phyloP scores from a whole-genome alignment of 345 rosid genomes.

The Schrenkiella parvula region DNA sequence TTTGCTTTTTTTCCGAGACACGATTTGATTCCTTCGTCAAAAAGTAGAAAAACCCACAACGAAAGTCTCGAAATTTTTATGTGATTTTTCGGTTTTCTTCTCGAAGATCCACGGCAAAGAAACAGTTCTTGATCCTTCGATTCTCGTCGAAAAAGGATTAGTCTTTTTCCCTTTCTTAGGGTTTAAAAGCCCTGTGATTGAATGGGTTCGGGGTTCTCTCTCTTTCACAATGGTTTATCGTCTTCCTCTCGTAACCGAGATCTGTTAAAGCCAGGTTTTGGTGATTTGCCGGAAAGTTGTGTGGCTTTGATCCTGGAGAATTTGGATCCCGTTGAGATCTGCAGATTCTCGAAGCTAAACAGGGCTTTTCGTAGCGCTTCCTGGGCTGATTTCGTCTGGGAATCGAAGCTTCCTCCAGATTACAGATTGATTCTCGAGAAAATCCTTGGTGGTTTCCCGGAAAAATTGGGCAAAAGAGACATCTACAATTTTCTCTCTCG shows the following conservation, averaged over 20 bases:
- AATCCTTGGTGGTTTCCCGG: constrained; percentile 44
- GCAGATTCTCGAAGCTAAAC: constrained; percentile 64
- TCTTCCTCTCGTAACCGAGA: constrained; percentile 19
- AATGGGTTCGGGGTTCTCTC: constrained; percentile 72
- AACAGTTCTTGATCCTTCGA: background rate
- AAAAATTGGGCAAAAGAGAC: constrained; percentile 57
- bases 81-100: background rate
- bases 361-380: constrained; percentile 87
- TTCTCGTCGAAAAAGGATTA: background rate
- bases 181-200: constrained; percentile 5
- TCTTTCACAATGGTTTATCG: constrained; percentile 24
- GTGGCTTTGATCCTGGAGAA: constrained; percentile 59
- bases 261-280: constrained; percentile 42
- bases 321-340: constrained; percentile 85
- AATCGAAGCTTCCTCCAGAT: constrained; percentile 76
- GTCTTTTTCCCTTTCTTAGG: background rate
- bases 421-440: constrained; percentile 48
- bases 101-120: background rate
- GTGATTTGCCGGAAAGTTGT: constrained; percentile 81
- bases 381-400: constrained; percentile 96
- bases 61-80: constrained; percentile 7
- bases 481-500: constrained; percentile 59
- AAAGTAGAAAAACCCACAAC: constrained; percentile 11
- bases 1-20: constrained; percentile 12
- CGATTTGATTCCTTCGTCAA: background rate